Percentiles rank a stretch among this genome's conserved stretches.
phyloP scores from a whole-genome alignment of 441 rosid genomes.

The Adansonia madagascariensis region DNA sequence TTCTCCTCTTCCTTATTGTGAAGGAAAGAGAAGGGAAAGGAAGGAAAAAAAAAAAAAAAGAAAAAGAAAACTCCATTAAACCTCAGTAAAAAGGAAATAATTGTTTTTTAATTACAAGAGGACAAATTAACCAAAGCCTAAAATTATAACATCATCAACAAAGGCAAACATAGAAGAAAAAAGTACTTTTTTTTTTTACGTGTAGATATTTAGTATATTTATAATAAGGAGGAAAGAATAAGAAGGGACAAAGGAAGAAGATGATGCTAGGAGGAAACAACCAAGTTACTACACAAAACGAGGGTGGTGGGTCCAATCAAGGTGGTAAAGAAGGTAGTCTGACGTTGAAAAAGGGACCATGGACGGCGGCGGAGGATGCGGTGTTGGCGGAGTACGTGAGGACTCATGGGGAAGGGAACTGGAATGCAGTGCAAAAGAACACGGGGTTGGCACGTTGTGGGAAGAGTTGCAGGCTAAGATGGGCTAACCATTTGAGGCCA shows the following conservation, averaged over 20 bases:
- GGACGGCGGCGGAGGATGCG: conserved; percentile 85
- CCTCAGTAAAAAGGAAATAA: no score
- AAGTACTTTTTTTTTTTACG: not conserved
- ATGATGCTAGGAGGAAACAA: conserved; percentile 8
- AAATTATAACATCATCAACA: no score
- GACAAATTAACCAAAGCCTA: no score
- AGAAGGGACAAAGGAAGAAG: not conserved
- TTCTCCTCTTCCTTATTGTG: not conserved
- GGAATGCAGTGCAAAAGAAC: conserved; percentile 84
- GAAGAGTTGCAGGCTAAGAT: conserved; percentile 87
- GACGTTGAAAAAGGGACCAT: conserved; percentile 80
- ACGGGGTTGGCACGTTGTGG: conserved; percentile 86
- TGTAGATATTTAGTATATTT: not conserved
- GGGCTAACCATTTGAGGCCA: conserved; percentile 39
- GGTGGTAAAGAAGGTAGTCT: conserved; percentile 34
- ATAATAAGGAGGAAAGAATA: not conserved
- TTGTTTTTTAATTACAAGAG: no score
- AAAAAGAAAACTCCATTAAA: no score
- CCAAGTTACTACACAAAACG: conserved; percentile 18
- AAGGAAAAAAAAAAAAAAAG: no score
- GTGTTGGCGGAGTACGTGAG: conserved; percentile 69
- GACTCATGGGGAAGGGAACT: conserved; percentile 89
- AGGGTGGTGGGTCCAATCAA: conserved; percentile 38
- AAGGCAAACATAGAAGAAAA: no score
- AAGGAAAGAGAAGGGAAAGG: not conserved